A percentile compares a stretch with the other conserved stretches of the same genome.
Conservation (phyloP, 768 basidiomycete genomes). For the Calocybe gangraenosa region DNA sequence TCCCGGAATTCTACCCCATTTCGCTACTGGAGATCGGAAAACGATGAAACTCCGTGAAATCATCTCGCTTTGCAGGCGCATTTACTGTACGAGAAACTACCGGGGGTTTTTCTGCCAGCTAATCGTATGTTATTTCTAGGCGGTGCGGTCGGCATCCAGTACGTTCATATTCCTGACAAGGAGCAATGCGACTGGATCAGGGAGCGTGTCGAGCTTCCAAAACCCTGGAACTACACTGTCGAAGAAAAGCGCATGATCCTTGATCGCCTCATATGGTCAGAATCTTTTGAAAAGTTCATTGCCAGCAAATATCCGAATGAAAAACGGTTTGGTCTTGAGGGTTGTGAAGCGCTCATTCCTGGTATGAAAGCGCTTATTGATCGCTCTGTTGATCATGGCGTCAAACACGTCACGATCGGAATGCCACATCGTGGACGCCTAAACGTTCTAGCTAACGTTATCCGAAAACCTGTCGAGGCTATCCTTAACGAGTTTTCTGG, state of each 20-base stretch:
- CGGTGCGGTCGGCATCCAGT: slow-evolving; percentile 85
- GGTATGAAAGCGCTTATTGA: slow-evolving; percentile 99
- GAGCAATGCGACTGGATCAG: slow-evolving; percentile 99
- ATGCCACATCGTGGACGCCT: slow-evolving; percentile 99
- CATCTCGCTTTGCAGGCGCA: slow-evolving; percentile 83
- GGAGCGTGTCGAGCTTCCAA: slow-evolving; percentile 90
- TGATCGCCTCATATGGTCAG: slow-evolving; percentile 99
- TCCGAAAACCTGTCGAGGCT: slow-evolving; percentile 96
- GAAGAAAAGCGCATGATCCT: slow-evolving; percentile 99
- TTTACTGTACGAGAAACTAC: slow-evolving; percentile 71
- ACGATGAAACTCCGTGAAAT: slow-evolving; percentile 91
- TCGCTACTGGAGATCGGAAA: slow-evolving; percentile 80
- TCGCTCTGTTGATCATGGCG: slow-evolving; percentile 93
- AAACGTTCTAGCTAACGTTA: slow-evolving; percentile 97
- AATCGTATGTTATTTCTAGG: slow-evolving; percentile 38
- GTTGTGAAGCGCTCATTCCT: slow-evolving; percentile 94
- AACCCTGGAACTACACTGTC: slow-evolving; percentile 95
- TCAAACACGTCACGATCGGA: slow-evolving; percentile 95
- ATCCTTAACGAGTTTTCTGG: slow-evolving; percentile 97
- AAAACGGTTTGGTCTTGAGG: slow-evolving; percentile 98
- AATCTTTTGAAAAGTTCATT: slow-evolving; percentile 98
- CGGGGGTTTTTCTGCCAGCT: no score
- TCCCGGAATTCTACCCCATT: slow-evolving; percentile 94
- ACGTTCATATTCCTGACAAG: slow-evolving; percentile 95
- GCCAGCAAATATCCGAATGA: slow-evolving; percentile 99